Evolutionary conservation across 768 basidiomycete species (phyloP).

Genomic region (Rhizopogon vulgaris): DNA sequence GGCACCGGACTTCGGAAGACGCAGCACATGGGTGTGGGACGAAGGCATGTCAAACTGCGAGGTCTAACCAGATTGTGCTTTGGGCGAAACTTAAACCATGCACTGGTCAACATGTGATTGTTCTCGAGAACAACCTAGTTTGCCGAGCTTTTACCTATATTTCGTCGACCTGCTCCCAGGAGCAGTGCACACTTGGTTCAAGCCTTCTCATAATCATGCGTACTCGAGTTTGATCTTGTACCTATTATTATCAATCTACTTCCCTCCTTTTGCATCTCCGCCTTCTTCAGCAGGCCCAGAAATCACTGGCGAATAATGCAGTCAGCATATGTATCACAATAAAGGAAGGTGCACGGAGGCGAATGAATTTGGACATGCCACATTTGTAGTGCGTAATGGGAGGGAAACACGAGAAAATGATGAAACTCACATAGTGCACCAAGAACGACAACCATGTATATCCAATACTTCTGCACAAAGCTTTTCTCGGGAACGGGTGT

Average conservation of each 20-base stretch:
- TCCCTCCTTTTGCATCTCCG: conserved; percentile 18
- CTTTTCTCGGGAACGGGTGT: conserved; percentile 61
- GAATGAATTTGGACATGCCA: background rate
- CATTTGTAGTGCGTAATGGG: background rate
- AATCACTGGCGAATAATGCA: conserved; percentile 13
- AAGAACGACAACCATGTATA: conserved; percentile 62
- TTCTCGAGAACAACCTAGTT: no score
- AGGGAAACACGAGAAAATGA: background rate
- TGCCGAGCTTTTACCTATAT: no score
- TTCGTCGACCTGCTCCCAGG: no score
- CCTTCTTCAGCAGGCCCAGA: conserved; percentile 25
- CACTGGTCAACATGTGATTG: no score
- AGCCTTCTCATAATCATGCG: background rate
- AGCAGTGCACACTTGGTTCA: no score
- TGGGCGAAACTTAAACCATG: no score
- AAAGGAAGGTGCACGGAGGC: background rate
- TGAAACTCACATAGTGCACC: conserved; percentile 50
- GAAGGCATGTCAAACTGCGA: background rate
- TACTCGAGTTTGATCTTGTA: background rate
- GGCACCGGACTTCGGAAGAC: no score
- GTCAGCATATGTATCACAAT: background rate
- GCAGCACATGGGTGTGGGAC: background rate
- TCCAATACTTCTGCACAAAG: conserved; percentile 89
- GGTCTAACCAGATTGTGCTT: background rate
- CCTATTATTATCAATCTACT: conserved; percentile 5